Conservation (phyloP, 768 basidiomycete species). For the Podaxis sp. region DNA sequence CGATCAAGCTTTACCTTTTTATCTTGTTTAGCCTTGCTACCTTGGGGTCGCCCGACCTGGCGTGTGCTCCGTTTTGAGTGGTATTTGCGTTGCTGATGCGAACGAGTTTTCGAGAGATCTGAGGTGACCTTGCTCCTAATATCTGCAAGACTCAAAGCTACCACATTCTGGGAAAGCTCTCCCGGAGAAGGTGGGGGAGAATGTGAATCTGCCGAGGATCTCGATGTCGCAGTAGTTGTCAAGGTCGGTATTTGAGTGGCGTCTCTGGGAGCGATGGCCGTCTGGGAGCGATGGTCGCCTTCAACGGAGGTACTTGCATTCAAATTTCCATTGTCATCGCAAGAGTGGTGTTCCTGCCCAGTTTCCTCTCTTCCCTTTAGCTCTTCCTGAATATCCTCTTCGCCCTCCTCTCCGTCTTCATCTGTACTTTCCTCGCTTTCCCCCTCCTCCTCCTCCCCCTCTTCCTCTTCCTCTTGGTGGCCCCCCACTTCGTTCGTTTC, state of each 20-base stretch:
- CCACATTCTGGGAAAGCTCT: constrained; percentile 42
- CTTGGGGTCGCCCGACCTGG: constrained; percentile 66
- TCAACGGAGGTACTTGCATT: background rate
- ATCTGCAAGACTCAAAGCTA: constrained; percentile 40
- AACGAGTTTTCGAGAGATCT: constrained; percentile 59
- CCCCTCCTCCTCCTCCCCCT: constrained; percentile 10
- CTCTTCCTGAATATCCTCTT: constrained; percentile 26
- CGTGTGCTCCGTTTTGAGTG: constrained; percentile 72
- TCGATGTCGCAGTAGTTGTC: constrained; percentile 36
- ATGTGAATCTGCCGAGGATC: constrained; percentile 54
- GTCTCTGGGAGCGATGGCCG: background rate
- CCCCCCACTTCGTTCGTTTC: constrained; percentile 32
- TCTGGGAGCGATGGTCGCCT: background rate
- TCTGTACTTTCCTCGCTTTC: background rate
- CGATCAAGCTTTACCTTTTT: constrained; percentile 59
- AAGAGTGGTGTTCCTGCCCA: background rate
- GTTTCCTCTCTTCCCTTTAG: background rate
- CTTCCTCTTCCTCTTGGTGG: constrained; percentile 35
- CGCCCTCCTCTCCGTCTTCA: constrained; percentile 28
- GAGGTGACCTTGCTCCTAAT: constrained; percentile 62
- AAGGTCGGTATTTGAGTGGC: constrained; percentile 24
- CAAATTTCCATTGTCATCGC: background rate
- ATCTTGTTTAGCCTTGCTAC: constrained; percentile 87
- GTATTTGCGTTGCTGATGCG: constrained; percentile 69
- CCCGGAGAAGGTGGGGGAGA: constrained; percentile 39